These are phyloP conservation scores for Stagonosporopsis vannaccii DNA, from an alignment of 2,329 filamentous ascomycete species.

Conservation along the genomic window DNA sequence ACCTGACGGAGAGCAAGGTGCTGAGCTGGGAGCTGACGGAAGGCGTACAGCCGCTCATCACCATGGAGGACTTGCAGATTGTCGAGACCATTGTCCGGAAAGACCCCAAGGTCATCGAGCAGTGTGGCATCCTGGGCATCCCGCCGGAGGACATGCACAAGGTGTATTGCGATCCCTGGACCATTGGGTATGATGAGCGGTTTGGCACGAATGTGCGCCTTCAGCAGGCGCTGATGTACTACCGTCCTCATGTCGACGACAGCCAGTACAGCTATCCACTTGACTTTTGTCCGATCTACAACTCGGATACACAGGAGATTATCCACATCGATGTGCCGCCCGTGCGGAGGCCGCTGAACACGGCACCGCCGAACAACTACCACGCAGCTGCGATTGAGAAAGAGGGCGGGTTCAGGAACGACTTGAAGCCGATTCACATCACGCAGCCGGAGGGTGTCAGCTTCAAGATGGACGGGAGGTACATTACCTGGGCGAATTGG, in stretches of 20 bases:
- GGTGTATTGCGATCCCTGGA: conserved; percentile 96
- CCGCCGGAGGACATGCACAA: conserved; percentile 87
- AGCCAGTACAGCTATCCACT: conserved; percentile 90
- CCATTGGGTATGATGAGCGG: conserved; percentile 91
- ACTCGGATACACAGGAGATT: conserved; percentile 78
- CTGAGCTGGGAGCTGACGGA: conserved; percentile 77
- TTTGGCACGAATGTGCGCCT: conserved; percentile 80
- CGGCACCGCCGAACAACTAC: conserved; percentile 78
- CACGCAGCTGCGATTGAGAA: conserved; percentile 75
- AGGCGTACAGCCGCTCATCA: conserved; percentile 88
- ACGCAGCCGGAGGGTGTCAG: conserved; percentile 89
- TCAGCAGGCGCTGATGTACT: conserved; percentile 96
- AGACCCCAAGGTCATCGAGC: conserved; percentile 87
- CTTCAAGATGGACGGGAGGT: conserved; percentile 77
- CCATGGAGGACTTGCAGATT: conserved; percentile 84
- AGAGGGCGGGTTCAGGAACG: conserved; percentile 76
- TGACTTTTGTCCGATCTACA: conserved; percentile 93
- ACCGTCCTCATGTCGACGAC: conserved; percentile 83
- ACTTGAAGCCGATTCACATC: conserved; percentile 87
- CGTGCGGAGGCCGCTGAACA: conserved; percentile 76
- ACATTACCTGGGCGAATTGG: conserved; percentile 91
- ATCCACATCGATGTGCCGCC: conserved; percentile 85
- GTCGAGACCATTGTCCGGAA: conserved; percentile 79
- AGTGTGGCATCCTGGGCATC: conserved; percentile 84
- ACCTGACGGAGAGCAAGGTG: conserved; percentile 72